Conservation (phyloP, 129 eudicot species). For the Chrysanthemum seticuspe region DNA sequence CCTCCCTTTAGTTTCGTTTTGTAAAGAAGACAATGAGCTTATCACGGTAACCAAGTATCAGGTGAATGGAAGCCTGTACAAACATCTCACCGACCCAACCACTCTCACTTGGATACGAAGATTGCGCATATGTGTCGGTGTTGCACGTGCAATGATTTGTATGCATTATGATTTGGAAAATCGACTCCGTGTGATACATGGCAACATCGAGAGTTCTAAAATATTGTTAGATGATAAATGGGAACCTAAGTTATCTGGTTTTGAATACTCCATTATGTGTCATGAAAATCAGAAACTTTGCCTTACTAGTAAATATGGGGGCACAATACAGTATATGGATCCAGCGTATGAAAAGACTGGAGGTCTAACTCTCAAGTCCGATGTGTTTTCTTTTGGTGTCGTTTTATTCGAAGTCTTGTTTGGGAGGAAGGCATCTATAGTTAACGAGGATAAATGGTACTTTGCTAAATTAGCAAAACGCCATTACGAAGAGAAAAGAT, state of each 20-base stretch:
- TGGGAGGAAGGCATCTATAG: constrained; percentile 10
- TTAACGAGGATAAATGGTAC: not conserved
- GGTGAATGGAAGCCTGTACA: not conserved
- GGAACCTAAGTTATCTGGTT: constrained; percentile 21
- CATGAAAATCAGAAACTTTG: not conserved
- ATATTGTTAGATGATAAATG: constrained; percentile 10
- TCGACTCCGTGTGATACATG: not conserved
- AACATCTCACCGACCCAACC: not conserved
- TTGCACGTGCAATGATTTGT: constrained; percentile 11
- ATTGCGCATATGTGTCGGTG: constrained; percentile 11
- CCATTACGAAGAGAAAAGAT: not conserved
- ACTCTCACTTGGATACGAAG: constrained; percentile 3
- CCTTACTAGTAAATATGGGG: not conserved
- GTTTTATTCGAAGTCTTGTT: constrained; percentile 19
- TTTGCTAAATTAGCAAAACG: not conserved
- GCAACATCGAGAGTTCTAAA: constrained; percentile 9
- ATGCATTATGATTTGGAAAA: not conserved
- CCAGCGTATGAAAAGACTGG: constrained; percentile 9
- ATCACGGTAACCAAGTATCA: not conserved
- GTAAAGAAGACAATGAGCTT: rapidly evolving
- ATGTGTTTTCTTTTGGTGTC: constrained; percentile 20
- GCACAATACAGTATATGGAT: constrained; percentile 9
- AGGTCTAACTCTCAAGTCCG: not conserved
- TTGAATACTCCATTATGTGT: not conserved
- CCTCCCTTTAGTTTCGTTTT: not conserved